These are phyloP conservation scores for Fusarium torulosum DNA, from an alignment of 2,329 filamentous ascomycete species.

Conservation along the genomic window DNA sequence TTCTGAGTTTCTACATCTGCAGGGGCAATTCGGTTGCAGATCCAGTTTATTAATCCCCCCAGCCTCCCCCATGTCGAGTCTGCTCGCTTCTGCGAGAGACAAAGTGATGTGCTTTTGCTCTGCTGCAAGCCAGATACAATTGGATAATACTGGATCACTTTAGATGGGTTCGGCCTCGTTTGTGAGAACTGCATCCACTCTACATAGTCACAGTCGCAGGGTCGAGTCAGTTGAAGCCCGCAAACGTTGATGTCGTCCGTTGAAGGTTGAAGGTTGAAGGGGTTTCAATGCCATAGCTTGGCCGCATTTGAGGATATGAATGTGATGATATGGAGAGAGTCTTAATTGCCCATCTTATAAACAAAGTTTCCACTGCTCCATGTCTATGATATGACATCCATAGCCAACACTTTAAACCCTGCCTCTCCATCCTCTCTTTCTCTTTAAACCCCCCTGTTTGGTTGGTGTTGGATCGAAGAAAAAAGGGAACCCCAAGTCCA, in stretches of 20 bases:
- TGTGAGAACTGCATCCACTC: slow-evolving; percentile 42
- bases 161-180: slow-evolving; percentile 32
- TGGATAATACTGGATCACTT: background rate
- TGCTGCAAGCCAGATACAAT: slow-evolving; percentile 23
- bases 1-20: slow-evolving; percentile 14
- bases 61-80: slow-evolving; percentile 11
- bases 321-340: slow-evolving; percentile 2
- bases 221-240: slow-evolving; percentile 14
- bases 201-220: background rate
- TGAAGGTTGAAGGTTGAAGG: no score
- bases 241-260: slow-evolving; percentile 29
- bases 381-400: slow-evolving; percentile 7
- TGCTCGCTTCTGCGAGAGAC: slow-evolving; percentile 26
- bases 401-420: slow-evolving; percentile 31
- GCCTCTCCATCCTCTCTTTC: slow-evolving; percentile 21
- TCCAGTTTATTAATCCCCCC: slow-evolving; percentile 16
- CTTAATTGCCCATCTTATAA: slow-evolving; percentile 35
- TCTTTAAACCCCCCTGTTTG: slow-evolving; percentile 36
- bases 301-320: slow-evolving; percentile 1
- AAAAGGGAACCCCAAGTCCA: no score
- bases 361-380: slow-evolving; percentile 31
- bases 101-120: slow-evolving; percentile 37
- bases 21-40: slow-evolving; percentile 39
- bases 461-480: slow-evolving; percentile 14
- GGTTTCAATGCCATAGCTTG: slow-evolving; percentile 16